phyloP scores from a whole-genome alignment of 2,329 filamentous ascomycete species.

The Pseudohalonectria lignicola region DNA sequence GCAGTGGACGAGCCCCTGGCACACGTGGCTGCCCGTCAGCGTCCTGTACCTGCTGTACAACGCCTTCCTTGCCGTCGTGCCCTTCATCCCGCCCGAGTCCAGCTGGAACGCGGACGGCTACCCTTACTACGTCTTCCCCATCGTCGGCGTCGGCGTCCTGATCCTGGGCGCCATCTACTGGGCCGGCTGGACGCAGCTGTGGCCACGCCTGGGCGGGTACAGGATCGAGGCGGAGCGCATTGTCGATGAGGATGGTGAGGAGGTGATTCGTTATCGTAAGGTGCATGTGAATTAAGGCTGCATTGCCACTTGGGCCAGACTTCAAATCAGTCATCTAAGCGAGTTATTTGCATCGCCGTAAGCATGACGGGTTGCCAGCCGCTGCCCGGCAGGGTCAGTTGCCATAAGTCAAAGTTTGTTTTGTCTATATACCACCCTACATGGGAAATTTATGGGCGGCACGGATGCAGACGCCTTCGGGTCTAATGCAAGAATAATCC shows the following conservation, averaged over 20 bases:
- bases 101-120: slow-evolving; percentile 36
- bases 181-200: slow-evolving; percentile 37
- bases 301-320: too few relatives aligned
- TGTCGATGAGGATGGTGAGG: slow-evolving; percentile 24
- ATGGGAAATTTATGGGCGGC: too few relatives aligned
- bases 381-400: too few relatives aligned
- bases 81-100: slow-evolving; percentile 41
- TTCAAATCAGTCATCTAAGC: too few relatives aligned
- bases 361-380: too few relatives aligned
- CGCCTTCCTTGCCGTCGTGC: slow-evolving; percentile 38
- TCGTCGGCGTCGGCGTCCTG: slow-evolving; percentile 41
- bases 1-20: slow-evolving; percentile 44
- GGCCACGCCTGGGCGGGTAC: slow-evolving; percentile 37
- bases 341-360: too few relatives aligned
- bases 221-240: slow-evolving; percentile 32
- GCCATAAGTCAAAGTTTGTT: too few relatives aligned
- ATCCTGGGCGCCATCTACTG: slow-evolving; percentile 40
- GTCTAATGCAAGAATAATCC: too few relatives aligned
- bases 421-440: too few relatives aligned
- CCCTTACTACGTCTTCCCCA: slow-evolving; percentile 44
- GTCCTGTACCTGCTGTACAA: slow-evolving; percentile 39
- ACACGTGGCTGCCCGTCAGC: slow-evolving; percentile 34
- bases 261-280: slow-evolving; percentile 26
- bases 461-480: too few relatives aligned
- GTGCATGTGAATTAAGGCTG: not conserved